Evolutionary conservation across 441 rosid genomes (phyloP), one percentile per base, ranked within the genome.

Genomic region (Lepidium campestre): DNA sequence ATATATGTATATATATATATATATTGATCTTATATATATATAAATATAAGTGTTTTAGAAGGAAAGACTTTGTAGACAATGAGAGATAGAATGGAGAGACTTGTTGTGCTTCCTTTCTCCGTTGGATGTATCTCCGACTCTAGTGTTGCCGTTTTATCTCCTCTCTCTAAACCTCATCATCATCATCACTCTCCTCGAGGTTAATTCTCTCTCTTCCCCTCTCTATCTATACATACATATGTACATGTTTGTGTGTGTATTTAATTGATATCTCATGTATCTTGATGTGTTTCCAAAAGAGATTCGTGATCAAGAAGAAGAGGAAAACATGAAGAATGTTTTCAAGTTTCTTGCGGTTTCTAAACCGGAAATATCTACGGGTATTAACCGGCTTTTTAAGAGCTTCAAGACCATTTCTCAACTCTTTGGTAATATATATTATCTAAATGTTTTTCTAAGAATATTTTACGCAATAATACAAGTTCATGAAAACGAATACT

Each of bases 41-140:
- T 44, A 54, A 19, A 60, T 61, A 67, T 4, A 46, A 67, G 59
- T 67, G 40, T 9, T 15, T 57, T 73, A 53, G 15, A 73, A 68
- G 73, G 70, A 54, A 67, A 61, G 59, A 14, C 60, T 67, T 75
- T 45, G 65, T 68, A 59, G 65, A 74, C 73, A 64, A 90, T 93
- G 98, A 90, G 86, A 80, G 96, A 86, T 61, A 83, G 82, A 77
- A 86, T 91, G 90, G 99, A 93, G 81, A 86, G 84, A 68, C 80
- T 93, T 68, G 97, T 89, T 68, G 84, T 93, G 54, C 88, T 87
- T 73, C 97, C 99, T 22, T 93, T 93, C 80, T 81, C 97, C 4
- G 75, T 81, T 10, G 97, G 99, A 13, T 93, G 99, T 70, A 81
- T 89, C 67, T 93, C 97, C 50, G 93, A 86, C 50, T 88, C 99